Base-by-base conservation (phyloP, 2,329 filamentous ascomycete genomes). In the Aspergillus costaricaensis region DNA sequence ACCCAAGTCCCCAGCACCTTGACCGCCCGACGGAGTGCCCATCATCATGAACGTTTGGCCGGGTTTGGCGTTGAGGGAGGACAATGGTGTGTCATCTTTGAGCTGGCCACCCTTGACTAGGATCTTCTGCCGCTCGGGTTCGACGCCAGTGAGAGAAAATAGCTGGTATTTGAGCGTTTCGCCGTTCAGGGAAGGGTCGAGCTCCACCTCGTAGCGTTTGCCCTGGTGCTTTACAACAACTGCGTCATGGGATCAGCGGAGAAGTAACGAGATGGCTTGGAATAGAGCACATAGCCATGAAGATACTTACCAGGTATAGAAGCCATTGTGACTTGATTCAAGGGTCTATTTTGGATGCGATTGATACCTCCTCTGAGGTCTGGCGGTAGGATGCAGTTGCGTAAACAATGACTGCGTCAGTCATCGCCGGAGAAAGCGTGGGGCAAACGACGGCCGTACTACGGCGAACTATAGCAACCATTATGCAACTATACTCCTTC, bases 111-210 rank as follows among this genome's bases (percentile, higher is more conserved):
- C 92, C 79, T 96, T 97, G 77, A 97, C 87, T 59, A 99, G 81
- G 69, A 99, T 91, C 81, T 98, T 98, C 78, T 99, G 96, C 64
- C 94, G 90, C 64, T 96, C 91, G 66, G 95, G 95, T 75, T 98
- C 95, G 73, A 99, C 95, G 62, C 91, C 92, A 50, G 95, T 99
- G 58, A 99, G 83, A 64, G 93, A 97, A 81, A 90, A 99, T 60
- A 99, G 86, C 77, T 98, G 95, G 72, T 91, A 91, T 77, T 98
- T 99, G 82, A 99, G 92, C 59, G 91, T 91, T 78, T 97, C 92
- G 78, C 95, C 95, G 63, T 88, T 92, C 49, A 91, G 89, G 25
- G 86, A 83, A 47, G 91, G 85, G 75, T 98, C 94, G 71, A 99
- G 86, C 63, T 98, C 94, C 76, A 99, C 86, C 74, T 98, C 88